Conservation (phyloP, 306 rosid genomes). For the Argentina anserina region DNA sequence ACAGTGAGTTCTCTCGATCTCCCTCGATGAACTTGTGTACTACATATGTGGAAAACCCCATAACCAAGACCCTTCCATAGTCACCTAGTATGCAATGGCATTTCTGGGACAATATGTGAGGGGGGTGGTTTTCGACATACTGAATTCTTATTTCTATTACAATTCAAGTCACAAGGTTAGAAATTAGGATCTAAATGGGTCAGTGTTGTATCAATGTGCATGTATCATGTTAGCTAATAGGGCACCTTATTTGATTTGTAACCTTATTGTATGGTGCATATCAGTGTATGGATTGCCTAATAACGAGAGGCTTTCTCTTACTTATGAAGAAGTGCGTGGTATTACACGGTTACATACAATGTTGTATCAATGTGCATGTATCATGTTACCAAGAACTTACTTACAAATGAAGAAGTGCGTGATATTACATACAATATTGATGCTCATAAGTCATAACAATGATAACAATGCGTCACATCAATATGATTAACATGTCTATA, state of each 20-base stretch:
- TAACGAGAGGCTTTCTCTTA: not conserved
- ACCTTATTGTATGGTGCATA: not conserved
- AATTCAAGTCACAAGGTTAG: not conserved
- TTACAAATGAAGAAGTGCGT: no score
- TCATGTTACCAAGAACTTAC: no score
- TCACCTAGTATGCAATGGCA: not conserved
- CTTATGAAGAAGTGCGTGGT: no score
- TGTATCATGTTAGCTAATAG: not conserved
- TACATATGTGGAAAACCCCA: not conserved
- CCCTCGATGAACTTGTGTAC: not conserved
- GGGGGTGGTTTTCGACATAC: not conserved
- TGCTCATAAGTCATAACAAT: no score
- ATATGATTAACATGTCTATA: not conserved
- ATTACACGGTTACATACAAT: no score
- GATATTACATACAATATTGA: no score
- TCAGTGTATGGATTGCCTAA: not conserved
- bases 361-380: no score
- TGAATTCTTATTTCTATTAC: not conserved
- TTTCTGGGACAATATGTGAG: not conserved
- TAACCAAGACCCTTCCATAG: not conserved
- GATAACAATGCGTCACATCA: not conserved
- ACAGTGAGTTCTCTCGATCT: constrained; percentile 8
- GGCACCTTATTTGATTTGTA: not conserved
- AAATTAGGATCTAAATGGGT: not conserved
- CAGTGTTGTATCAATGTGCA: not conserved